Conservation (phyloP, 441 rosid species). For the Sinapis alba region DNA sequence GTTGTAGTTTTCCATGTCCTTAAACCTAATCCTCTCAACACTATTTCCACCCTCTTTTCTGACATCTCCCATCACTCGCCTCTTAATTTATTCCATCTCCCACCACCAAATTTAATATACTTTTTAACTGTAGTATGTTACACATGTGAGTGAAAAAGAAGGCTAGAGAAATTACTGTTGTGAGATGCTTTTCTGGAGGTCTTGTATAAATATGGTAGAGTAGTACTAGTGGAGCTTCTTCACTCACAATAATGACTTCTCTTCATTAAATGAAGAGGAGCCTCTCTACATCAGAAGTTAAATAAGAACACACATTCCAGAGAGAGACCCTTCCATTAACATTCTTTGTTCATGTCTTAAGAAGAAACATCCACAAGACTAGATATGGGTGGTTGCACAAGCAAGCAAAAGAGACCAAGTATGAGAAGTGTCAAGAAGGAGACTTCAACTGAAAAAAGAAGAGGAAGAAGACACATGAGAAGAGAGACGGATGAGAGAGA, state of each 20-base stretch:
- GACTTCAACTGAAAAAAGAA: conserved; percentile 49
- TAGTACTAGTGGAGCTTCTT: conserved; percentile 23
- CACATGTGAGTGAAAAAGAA: conserved; percentile 26
- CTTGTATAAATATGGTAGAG: conserved; percentile 24
- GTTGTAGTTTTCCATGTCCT: conserved; percentile 41
- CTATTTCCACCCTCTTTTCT: conserved; percentile 34
- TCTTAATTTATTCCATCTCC: conserved; percentile 30
- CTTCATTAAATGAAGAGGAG: conserved; percentile 35
- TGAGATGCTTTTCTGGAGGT: conserved; percentile 21
- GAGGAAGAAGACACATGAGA: conserved; percentile 46
- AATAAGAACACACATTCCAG: neutral
- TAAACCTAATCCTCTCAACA: conserved; percentile 31
- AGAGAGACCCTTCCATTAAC: conserved; percentile 9
- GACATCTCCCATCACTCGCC: conserved; percentile 37
- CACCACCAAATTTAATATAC: conserved; percentile 10
- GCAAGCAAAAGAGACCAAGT: conserved; percentile 44
- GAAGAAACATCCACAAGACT: neutral
- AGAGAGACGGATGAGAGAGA: conserved; percentile 32
- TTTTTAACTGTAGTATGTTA: conserved; percentile 22
- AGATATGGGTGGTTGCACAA: conserved; percentile 57
- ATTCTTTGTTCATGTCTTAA: conserved; percentile 4
- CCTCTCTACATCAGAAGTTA: conserved; percentile 20
- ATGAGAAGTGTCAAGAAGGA: conserved; percentile 24
- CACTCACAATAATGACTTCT: conserved; percentile 27
- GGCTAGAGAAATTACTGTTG: conserved; percentile 20